Percentiles rank a stretch among this genome's conserved stretches.
phyloP scores from a whole-genome alignment of 306 rosid species.

The Purshia tridentata region DNA sequence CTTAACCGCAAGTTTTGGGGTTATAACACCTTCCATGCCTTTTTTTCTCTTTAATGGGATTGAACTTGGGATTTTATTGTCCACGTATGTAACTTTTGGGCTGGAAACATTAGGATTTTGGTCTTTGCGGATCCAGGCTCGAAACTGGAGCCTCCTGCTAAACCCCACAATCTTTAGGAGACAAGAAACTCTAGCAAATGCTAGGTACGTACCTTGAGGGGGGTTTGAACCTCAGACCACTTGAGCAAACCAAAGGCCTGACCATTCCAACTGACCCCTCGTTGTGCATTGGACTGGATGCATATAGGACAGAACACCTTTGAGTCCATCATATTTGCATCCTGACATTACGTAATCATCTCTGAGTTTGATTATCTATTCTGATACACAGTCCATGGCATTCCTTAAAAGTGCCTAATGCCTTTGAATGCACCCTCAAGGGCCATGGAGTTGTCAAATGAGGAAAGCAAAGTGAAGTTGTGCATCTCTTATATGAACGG shows the following conservation, averaged over 20 bases:
- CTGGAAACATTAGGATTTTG: not conserved
- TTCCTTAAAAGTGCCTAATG: not conserved
- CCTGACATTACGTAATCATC: not conserved
- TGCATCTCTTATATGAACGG: slow-evolving; percentile 7
- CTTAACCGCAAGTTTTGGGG: not conserved
- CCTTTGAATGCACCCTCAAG: not conserved
- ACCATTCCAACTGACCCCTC: too few relatives aligned
- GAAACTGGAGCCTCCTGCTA: too few relatives aligned
- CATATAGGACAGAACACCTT: not conserved
- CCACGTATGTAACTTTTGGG: not conserved
- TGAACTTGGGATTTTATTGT: not conserved
- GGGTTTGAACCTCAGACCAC: too few relatives aligned
- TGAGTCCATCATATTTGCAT: too few relatives aligned
- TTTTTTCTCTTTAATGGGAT: slow-evolving; percentile 4
- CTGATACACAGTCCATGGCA: not conserved
- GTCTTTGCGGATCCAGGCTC: too few relatives aligned
- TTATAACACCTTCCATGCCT: not conserved
- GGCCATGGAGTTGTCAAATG: not conserved
- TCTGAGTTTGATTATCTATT: not conserved
- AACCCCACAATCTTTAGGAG: too few relatives aligned
- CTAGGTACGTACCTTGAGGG: too few relatives aligned
- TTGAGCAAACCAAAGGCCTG: too few relatives aligned
- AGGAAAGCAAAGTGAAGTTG: not conserved
- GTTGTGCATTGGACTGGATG: not conserved
- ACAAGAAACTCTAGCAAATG: too few relatives aligned